Base-by-base conservation (phyloP, 1,139 yeast species). In the Wickerhamomyces sp. region DNA sequence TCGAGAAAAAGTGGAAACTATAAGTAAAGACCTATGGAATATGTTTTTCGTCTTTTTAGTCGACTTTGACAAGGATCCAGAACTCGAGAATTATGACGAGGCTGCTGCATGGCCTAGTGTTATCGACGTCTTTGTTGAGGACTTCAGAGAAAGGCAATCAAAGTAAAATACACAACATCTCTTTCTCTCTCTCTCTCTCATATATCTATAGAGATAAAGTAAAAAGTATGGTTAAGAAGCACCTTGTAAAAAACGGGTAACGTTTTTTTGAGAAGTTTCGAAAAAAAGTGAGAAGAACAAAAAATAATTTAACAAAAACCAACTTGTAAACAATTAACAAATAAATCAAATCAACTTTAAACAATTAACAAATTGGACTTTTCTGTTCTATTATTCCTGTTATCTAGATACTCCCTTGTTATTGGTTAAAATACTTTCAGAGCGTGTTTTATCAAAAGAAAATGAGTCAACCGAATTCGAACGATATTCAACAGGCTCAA, bases 41-140 rank as follows among this genome's bases (percentile, higher is more conserved):
- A 89, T 90, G 97, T 67, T 85, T 41, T 72, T 75, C 45, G 76
- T 78, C 44, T 88, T 90, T 55, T 65, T 84, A 38, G 61, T 64
- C 33, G 80, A 78, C 42, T 74, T 74, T 35, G 60, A 68, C 2
- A 48, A 59, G 1, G 85, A 82, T 49, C 78, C 84, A 0, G 55
- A 59, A 1, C 65, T 84, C 15, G 58, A 61, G 10, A 66, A 61
- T 4, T 89, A 88, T 59, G 90, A 84, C 52, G 94, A 83, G 48
- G 70, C 74, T 58, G 89, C 84, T 33, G 85, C 97, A 1, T 90
- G 97, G 97, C 98, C 97, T 7, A 78, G 87, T 42, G 68, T 86
- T 14, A 77, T 90, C 50, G 98, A 90, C 56, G 90, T 81, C 45
- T 92, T 76, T 58, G 82, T 87, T 21, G 95, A 85, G 49, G 72